These are phyloP conservation scores for Penium margaritaceum DNA, from an alignment of 139 green algal genomes.

Conservation along the genomic window DNA sequence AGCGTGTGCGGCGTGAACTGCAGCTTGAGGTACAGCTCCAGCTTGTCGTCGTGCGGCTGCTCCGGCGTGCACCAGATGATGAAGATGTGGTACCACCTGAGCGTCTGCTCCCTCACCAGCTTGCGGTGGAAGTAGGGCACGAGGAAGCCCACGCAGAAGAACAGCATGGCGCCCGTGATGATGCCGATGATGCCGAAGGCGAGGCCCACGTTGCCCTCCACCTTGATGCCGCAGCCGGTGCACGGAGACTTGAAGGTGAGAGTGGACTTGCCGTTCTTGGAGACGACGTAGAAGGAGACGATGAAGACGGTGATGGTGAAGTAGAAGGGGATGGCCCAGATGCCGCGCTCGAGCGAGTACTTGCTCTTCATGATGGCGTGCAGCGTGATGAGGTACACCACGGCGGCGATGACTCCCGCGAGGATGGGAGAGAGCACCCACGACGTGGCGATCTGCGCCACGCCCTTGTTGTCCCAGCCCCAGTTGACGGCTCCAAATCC, in stretches of 20 bases:
- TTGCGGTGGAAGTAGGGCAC: neutral
- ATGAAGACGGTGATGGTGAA: conserved; percentile 21
- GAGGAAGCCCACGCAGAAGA: neutral
- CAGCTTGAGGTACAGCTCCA: neutral
- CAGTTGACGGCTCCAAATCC: neutral
- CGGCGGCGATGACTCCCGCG: conserved; percentile 11
- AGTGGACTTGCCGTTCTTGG: neutral
- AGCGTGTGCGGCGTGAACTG: conserved; percentile 1
- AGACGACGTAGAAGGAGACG: conserved; percentile 16
- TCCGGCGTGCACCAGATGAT: neutral
- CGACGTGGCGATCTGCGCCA: conserved; percentile 22
- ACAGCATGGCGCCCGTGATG: neutral
- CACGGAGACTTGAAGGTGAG: too few relatives aligned
- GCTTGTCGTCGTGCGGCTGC: neutral
- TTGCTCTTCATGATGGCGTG: neutral
- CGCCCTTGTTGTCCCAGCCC: conserved; percentile 19
- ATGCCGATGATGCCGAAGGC: neutral
- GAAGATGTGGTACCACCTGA: conserved; percentile 9
- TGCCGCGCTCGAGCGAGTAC: neutral
- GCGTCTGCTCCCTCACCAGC: neutral
- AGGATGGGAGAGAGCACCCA: conserved; percentile 27
- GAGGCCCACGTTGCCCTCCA: neutral
- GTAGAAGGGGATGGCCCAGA: conserved; percentile 15
- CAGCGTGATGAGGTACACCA: neutral
- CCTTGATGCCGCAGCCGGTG: neutral